These are phyloP conservation scores for Candida freyschussii DNA, from an alignment of 1,139 yeast genomes.

Conservation along the genomic window DNA sequence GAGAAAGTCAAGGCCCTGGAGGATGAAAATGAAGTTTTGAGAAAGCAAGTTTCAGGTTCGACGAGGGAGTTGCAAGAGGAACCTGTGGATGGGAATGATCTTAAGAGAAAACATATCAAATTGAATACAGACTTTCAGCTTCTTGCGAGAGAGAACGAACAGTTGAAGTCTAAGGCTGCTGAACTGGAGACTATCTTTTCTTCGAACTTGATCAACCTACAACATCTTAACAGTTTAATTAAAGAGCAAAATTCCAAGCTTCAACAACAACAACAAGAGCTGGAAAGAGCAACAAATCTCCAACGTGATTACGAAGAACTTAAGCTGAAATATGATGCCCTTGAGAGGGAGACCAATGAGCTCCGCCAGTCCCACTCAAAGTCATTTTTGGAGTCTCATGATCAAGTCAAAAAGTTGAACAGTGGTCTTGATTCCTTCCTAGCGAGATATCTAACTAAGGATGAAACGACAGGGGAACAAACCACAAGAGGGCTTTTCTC, in stretches of 20 bases:
- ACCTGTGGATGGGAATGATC: conserved; percentile 11
- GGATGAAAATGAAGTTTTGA: conserved; percentile 35
- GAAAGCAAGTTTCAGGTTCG: conserved; percentile 7
- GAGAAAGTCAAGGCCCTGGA: conserved; percentile 46
- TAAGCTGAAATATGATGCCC: conserved; percentile 40
- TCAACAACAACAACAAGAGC: conserved; percentile 35
- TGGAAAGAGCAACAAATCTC: conserved; percentile 42
- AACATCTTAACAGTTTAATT: conserved; percentile 50
- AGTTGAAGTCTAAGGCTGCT: conserved; percentile 36
- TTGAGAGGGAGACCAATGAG: conserved; percentile 43
- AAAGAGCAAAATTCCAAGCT: conserved; percentile 50
- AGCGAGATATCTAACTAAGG: conserved; percentile 11
- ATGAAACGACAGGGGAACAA: conserved; percentile 15
- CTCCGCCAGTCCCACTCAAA: conserved; percentile 20
- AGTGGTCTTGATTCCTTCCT: conserved; percentile 19
- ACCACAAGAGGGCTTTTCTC: conserved; percentile 7
- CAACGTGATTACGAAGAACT: conserved; percentile 45
- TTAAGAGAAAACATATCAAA: conserved; percentile 31
- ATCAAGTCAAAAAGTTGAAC: conserved; percentile 16
- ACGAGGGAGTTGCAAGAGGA: conserved; percentile 5
- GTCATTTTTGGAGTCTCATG: conserved; percentile 15
- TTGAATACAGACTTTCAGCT: conserved; percentile 43
- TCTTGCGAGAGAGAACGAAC: conserved; percentile 43
- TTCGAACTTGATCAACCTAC: conserved; percentile 49
- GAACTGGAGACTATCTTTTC: conserved; percentile 54